These are phyloP conservation scores for Eucommia ulmoides DNA, from an alignment of 257 asterid species.

Conservation along the genomic window DNA sequence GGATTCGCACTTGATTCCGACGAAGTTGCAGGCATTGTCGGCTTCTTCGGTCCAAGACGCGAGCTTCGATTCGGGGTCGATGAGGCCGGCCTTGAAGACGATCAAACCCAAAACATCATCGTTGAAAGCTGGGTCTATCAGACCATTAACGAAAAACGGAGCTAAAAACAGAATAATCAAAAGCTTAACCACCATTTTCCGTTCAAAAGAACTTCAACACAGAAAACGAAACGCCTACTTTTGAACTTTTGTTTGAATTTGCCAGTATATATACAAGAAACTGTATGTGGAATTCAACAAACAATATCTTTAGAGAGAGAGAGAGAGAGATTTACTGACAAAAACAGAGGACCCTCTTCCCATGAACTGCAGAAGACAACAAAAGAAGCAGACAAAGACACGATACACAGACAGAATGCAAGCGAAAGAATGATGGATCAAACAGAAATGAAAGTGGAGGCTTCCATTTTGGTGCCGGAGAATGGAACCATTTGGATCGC, in stretches of 20 bases:
- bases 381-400: background rate
- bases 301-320: background rate
- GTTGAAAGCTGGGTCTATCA: slow-evolving; percentile 55
- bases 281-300: background rate
- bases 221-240: background rate
- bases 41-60: slow-evolving; percentile 73
- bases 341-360: background rate
- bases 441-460: background rate
- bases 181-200: slow-evolving; percentile 13
- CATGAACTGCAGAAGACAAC: background rate
- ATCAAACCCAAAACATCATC: slow-evolving; percentile 82
- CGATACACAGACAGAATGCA: background rate
- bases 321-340: background rate
- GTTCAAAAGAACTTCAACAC: background rate
- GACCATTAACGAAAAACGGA: slow-evolving; percentile 19
- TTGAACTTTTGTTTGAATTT: background rate
- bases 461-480: too few species aligned
- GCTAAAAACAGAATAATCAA: slow-evolving; percentile 18
- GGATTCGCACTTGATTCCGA: slow-evolving; percentile 53
- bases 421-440: background rate
- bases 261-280: background rate
- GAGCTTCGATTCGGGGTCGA: slow-evolving; percentile 53
- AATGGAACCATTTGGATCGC: slow-evolving; percentile 1
- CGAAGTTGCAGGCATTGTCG: slow-evolving; percentile 57
- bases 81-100: slow-evolving; percentile 55